Evolutionary conservation across 139 green algal genomes (phyloP).

Genomic region (Chlorella sp.): DNA sequence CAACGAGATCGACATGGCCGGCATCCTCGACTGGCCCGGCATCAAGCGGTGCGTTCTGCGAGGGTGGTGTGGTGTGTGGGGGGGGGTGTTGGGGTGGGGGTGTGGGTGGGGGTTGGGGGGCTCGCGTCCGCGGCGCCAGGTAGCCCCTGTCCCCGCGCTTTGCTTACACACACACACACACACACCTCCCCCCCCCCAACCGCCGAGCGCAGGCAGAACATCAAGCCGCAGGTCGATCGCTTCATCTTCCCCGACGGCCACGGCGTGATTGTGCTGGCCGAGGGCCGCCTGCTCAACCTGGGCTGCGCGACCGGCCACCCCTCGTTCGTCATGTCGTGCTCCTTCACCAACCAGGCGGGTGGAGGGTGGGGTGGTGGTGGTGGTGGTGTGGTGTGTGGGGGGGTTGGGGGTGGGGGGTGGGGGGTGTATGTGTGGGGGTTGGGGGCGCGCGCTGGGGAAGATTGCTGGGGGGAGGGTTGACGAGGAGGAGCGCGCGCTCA

Average conservation of each 20-base stretch:
- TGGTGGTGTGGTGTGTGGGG: not conserved
- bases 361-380: not conserved
- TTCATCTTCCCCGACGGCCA: conserved; percentile 99
- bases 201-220: conserved; percentile 73
- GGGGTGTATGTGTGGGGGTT: no score
- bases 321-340: conserved; percentile 99
- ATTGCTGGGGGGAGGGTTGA: no score
- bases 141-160: no score
- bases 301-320: conserved; percentile 99
- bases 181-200: not conserved
- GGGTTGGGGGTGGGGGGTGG: no score
- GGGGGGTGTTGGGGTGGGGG: no score
- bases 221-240: conserved; percentile 97
- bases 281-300: conserved; percentile 99
- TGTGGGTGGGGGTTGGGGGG: no score
- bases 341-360: conserved; percentile 98
- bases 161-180: no score
- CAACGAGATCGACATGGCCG: conserved; percentile 99
- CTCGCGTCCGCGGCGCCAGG: no score
- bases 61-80: not conserved
- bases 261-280: conserved; percentile 97
- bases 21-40: conserved; percentile 81
- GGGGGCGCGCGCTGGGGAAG: no score
- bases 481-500: no score
- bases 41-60: conserved; percentile 77